Base-by-base conservation (phyloP, 208 protist genomes). In the Leptomonas seymouri region DNA sequence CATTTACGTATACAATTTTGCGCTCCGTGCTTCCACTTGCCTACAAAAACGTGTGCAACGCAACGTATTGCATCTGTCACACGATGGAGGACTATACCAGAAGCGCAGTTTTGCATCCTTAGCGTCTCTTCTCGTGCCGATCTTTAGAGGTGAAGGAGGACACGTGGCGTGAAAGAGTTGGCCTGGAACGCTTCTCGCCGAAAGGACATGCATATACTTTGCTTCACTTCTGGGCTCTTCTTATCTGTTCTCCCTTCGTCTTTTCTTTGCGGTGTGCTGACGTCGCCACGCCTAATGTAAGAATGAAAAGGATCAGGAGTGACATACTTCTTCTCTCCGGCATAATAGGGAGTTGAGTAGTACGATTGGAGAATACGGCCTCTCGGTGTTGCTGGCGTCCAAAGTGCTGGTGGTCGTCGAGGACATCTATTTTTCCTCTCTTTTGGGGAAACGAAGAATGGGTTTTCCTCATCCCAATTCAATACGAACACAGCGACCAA, bases 341-440 rank as follows among this genome's bases (percentile, higher is more conserved):
- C 25, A 25, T 27, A 7, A 8, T 21, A 44, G 27, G 28, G 15
- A 44, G 45, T 4, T 25, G 41, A 41, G 59, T n/a, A 20, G n/a
- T 28, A 50, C 45, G 31, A 20, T 65, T 34, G n/a, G 30, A 36
- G 18, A 45, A 46, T 41, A 15, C 30, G 44, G 58, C 45, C 27
- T 31, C 31, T 65, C 59, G 59, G 14, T 44, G 27, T 28, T 65
- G 25, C 67, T 65, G 67, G 44, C 45, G 48, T 45, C 59, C 53
- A 53, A 65, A 51, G 20, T 30, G 59, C 30, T 53, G 45, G 45
- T 60, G 20, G 18, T 36, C 8, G 16, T 60, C 21, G 55, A 60
- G 21, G 31, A 60, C 34, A 31, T 31, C 18, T 27, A 27, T 44
- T 21, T 58, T 21, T 28, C 42, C 45, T 39, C 28, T 45, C 11